Base-by-base conservation (phyloP, 1,139 yeast species). In the Zygoascus sp. region DNA sequence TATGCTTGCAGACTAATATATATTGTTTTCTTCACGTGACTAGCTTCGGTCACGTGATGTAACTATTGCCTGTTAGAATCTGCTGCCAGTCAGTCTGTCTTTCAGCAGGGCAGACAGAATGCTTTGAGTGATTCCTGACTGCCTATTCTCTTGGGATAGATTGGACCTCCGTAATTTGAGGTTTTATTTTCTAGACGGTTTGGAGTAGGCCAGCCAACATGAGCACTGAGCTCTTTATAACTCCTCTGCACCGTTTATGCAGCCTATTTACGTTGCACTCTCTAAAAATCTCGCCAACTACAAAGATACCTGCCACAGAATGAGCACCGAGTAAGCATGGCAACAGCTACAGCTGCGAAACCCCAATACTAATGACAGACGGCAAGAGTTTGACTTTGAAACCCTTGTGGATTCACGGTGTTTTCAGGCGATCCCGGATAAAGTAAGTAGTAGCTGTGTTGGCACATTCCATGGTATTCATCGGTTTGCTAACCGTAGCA, bases 341-440 rank as follows among this genome's bases (percentile, higher is more conserved):
- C 15, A 30, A n/a, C 34, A 13, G 8, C 7, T 16, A 3, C 4
- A 8, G 5, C 9, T 9, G 2, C 16, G n/a, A 5, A 16, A 34
- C n/a, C 38, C 11, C 4, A n/a, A 7, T 7, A n/a, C 11, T n/a
- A 2, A 10, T 5, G 16, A 25, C 23, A 40, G 42, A 19, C 34
- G 22, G 13, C 17, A 40, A 19, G 22, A 8, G 10, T 40, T 40
- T 19, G 32, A 40, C 17, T 28, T 27, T 8, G 42, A 30, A 16
- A 15, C 36, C 27, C 36, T 58, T 27, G 30, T 52, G 7, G 57
- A 53, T 34, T 51, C 56, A 13, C 46, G 54, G 34, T 55, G 58
- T 32, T 58, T 58, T 38, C 56, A 52, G 34, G 46, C 52, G 7
- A 44, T 58, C 2, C 60, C 59, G 1, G 46, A 45, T n/a, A 50